These are phyloP conservation scores for Exophiala aquamarina DNA, from an alignment of 2,329 filamentous ascomycete species.

Conservation along the genomic window DNA sequence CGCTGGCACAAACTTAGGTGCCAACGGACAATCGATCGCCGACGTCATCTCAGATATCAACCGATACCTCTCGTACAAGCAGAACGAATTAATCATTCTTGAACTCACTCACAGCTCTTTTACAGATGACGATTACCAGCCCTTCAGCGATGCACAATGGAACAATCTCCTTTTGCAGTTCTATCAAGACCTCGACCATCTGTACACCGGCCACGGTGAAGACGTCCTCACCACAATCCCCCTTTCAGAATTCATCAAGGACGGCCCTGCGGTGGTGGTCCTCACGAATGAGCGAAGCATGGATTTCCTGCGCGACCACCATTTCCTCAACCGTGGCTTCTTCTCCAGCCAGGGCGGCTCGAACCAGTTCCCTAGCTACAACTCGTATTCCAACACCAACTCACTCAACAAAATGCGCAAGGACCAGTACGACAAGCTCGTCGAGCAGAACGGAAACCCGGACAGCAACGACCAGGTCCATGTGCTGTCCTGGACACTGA, in stretches of 20 bases:
- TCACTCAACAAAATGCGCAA: slow-evolving; percentile 32
- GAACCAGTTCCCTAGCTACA: slow-evolving; percentile 37
- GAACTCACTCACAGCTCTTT: slow-evolving; percentile 48
- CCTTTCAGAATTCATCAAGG: slow-evolving; percentile 38
- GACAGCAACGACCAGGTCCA: slow-evolving; percentile 14
- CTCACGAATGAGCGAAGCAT: slow-evolving; percentile 34
- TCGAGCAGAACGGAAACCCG: slow-evolving; percentile 5
- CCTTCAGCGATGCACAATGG: slow-evolving; percentile 41
- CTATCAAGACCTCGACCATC: slow-evolving; percentile 40
- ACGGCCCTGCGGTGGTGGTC: slow-evolving; percentile 35
- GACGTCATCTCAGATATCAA: slow-evolving; percentile 48
- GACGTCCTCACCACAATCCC: slow-evolving; percentile 34
- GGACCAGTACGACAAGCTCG: slow-evolving; percentile 38
- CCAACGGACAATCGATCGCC: slow-evolving; percentile 45
- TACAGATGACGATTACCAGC: slow-evolving; percentile 38
- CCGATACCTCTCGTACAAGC: slow-evolving; percentile 43
- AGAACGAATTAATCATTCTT: slow-evolving; percentile 47
- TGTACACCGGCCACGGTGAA: slow-evolving; percentile 29
- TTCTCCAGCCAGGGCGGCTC: slow-evolving; percentile 24
- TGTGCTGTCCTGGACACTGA: slow-evolving; percentile 22
- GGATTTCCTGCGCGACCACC: slow-evolving; percentile 31
- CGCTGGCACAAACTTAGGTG: slow-evolving; percentile 43
- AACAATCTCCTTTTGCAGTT: slow-evolving; percentile 45
- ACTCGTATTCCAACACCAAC: slow-evolving; percentile 34
- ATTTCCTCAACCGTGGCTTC: slow-evolving; percentile 35